Base-by-base conservation (phyloP, 805 yeast genomes). In the Nakazawaea ernobii region DNA sequence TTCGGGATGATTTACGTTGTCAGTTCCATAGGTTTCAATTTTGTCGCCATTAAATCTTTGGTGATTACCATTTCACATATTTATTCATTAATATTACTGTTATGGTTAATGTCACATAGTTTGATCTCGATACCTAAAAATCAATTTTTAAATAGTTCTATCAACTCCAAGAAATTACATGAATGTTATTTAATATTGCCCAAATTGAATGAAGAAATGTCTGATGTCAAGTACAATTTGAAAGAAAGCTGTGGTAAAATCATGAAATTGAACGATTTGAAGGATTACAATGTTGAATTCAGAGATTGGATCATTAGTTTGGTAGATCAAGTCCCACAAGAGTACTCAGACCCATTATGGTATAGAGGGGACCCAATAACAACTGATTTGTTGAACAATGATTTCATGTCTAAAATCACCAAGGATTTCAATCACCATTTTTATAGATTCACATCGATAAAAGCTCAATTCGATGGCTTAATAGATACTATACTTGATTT, bases 101-200 rank as follows among this genome's bases (percentile, higher is more conserved):
- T 86, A 20, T 86, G 94, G 92, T 66, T 88, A 49, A 80, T 88
- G 86, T 86, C 92, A 2, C 91, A 87, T 61, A 95, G 96, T 0
- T 63, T 86, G 42, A 75, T 86, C 14, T 73, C 75, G 39, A 69
- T 86, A 2, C 95, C 96, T 0, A 71, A 86, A 49, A 61, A 42
- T 13, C 45, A 42, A 28, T 65, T 57, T 26, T 9, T 28, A 5
- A 37, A 46, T 26, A 42, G 46, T 30, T 32, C 32, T 6, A 40
- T 30, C 28, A 50, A 37, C 20, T 37, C 42, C 13, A 28, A 35
- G 14, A 27, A 39, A 35, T 32, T 43, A 15, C 39, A 39, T 39
- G 46, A 38, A 15, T 20, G 20, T 29, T 86, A 86, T 61, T 50
- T 71, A 43, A 74, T 73, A 49, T 71, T 90, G 0, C 85, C 88